These are phyloP conservation scores for Saussurea involucrata DNA, from an alignment of 129 eudicot genomes.

Conservation along the genomic window DNA sequence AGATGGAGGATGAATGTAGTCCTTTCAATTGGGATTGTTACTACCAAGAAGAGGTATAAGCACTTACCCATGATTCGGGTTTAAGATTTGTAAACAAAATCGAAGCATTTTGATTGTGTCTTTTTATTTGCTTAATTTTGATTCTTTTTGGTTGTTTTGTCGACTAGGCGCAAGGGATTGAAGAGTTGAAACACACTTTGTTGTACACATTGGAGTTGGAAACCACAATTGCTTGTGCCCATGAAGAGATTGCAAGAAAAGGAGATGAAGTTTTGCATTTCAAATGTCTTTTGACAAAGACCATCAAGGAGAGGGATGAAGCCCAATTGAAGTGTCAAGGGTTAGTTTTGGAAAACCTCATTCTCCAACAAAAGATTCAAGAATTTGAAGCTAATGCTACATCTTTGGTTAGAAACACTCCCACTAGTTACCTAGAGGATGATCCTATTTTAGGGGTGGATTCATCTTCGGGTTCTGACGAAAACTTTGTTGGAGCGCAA, in stretches of 20 bases:
- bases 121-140: background rate
- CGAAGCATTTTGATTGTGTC: background rate
- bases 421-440: slow-evolving; percentile 40
- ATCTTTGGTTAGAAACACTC: slow-evolving; percentile 25
- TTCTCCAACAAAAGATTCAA: slow-evolving; percentile 55
- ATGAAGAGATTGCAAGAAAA: slow-evolving; percentile 77
- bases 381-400: slow-evolving; percentile 24
- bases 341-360: slow-evolving; percentile 48
- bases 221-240: slow-evolving; percentile 61
- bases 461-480: slow-evolving; percentile 55
- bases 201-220: slow-evolving; percentile 75
- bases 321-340: slow-evolving; percentile 55
- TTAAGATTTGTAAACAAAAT: background rate
- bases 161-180: slow-evolving; percentile 43
- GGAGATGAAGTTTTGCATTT: slow-evolving; percentile 69
- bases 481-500: slow-evolving; percentile 32
- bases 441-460: slow-evolving; percentile 31
- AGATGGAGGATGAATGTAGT: slow-evolving; percentile 75
- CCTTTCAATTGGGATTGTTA: slow-evolving; percentile 71
- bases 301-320: slow-evolving; percentile 72
- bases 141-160: background rate
- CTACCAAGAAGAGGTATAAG: slow-evolving; percentile 68
- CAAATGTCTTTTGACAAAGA: slow-evolving; percentile 44
- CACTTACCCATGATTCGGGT: slow-evolving; percentile 2
- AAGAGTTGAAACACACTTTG: slow-evolving; percentile 68